A percentile compares a stretch with the other conserved stretches of the same genome.
phyloP scores from a whole-genome alignment of 768 basidiomycete genomes.

The Hirschioporus abietinus region DNA sequence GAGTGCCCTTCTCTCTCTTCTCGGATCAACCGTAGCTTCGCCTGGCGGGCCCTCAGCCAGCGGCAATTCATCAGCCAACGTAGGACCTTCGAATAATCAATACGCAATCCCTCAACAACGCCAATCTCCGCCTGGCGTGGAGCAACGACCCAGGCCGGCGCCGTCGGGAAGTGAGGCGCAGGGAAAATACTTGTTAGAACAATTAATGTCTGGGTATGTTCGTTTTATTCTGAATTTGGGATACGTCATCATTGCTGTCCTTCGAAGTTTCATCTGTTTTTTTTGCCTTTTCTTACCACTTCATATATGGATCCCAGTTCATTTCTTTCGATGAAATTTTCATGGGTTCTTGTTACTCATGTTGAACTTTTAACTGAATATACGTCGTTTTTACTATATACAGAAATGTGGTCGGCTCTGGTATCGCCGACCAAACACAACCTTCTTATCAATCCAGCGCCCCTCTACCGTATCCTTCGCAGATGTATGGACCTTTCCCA shows the following conservation, averaged over 20 bases:
- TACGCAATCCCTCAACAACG: constrained; percentile 49
- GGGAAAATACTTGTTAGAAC: constrained; percentile 72
- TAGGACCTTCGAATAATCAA: constrained; percentile 19
- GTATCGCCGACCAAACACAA: neutral
- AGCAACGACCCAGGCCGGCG: constrained; percentile 49
- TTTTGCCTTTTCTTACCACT: too few relatives aligned
- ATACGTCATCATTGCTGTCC: neutral
- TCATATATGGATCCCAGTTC: neutral
- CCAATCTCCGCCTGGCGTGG: constrained; percentile 63
- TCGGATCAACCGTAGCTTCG: constrained; percentile 46
- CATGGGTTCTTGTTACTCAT: neutral
- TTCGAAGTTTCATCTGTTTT: neutral
- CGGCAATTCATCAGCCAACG: constrained; percentile 19
- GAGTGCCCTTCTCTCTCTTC: constrained; percentile 67
- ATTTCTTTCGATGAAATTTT: neutral
- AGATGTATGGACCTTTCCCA: constrained; percentile 10
- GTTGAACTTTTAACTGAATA: neutral
- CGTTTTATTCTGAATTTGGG: constrained; percentile 8
- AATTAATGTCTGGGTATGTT: constrained; percentile 76
- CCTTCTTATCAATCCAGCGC: constrained; percentile 4
- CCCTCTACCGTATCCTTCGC: constrained; percentile 9
- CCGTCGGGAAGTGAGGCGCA: constrained; percentile 59
- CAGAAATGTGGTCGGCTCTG: neutral
- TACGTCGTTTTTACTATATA: neutral
- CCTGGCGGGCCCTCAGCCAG: constrained; percentile 17